Percentiles rank a stretch among this genome's conserved stretches.
Conservation (phyloP, 208 protist genomes). For the Trypanosoma cruzi region DNA sequence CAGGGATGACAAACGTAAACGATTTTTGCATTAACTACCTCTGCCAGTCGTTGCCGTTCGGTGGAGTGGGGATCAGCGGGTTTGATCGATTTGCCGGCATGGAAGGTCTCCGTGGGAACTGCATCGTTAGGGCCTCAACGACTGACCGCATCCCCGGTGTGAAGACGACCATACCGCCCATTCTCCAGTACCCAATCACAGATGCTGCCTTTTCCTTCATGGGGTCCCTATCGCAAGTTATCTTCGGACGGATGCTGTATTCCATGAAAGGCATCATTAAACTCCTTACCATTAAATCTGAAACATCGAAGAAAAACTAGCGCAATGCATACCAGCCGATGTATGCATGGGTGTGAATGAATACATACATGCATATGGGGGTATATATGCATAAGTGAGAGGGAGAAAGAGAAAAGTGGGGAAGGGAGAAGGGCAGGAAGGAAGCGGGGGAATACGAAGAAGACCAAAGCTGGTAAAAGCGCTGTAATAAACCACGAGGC, state of each 20-base stretch:
- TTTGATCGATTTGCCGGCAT: conserved; percentile 95
- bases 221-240: conserved; percentile 65
- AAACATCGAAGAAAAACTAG: conserved; percentile 19
- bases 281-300: conserved; percentile 56
- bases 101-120: conserved; percentile 95
- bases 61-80: conserved; percentile 95
- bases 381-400: too few relatives aligned
- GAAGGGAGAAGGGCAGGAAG: conserved; percentile 6
- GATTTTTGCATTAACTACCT: conserved; percentile 97
- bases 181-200: conserved; percentile 88
- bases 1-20: conserved; percentile 94
- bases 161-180: conserved; percentile 76
- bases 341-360: neutral
- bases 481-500: too few relatives aligned
- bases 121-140: conserved; percentile 81
- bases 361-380: conserved; percentile 18
- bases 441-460: too few relatives aligned
- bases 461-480: too few relatives aligned
- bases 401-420: neutral
- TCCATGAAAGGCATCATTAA: conserved; percentile 58
- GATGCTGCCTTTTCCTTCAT: conserved; percentile 77
- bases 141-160: conserved; percentile 87
- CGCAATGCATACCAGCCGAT: too few relatives aligned
- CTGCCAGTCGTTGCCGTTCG: conserved; percentile 96
- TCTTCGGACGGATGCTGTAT: conserved; percentile 66